phyloP scores from a whole-genome alignment of 2,329 filamentous ascomycete species.

The Fusarium floridanum region DNA sequence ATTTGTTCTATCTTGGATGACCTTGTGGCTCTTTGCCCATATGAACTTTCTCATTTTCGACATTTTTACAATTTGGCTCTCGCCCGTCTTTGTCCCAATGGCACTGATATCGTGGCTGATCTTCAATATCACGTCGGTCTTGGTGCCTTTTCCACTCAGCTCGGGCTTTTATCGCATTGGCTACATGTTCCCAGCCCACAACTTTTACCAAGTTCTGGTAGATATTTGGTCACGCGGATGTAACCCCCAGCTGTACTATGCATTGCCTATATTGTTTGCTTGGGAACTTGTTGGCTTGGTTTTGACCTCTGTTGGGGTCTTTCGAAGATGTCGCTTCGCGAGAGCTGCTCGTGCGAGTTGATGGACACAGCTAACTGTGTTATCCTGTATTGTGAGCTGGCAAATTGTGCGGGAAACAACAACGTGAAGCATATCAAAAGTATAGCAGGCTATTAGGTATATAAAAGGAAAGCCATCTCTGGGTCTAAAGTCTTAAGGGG shows the following conservation, averaged over 20 bases:
- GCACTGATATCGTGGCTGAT: not conserved
- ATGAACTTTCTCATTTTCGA: not conserved
- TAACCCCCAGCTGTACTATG: not conserved
- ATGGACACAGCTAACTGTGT: too few relatives aligned
- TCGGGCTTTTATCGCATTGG: not conserved
- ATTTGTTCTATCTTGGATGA: not conserved
- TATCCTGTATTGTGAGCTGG: too few relatives aligned
- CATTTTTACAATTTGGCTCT: not conserved
- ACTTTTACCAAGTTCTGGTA: not conserved
- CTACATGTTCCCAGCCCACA: not conserved
- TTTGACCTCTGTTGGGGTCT: not conserved
- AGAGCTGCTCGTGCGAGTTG: not conserved
- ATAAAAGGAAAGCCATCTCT: too few relatives aligned
- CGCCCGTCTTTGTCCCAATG: not conserved
- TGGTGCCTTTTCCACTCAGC: not conserved
- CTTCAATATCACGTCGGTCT: not conserved
- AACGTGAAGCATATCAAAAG: too few relatives aligned
- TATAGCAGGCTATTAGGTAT: too few relatives aligned
- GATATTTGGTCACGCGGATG: not conserved
- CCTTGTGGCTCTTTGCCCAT: not conserved
- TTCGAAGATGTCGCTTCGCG: not conserved
- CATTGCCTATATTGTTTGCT: not conserved
- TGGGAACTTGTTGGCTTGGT: not conserved
- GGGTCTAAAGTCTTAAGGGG: too few relatives aligned
- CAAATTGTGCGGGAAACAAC: too few relatives aligned